Percentiles rank a stretch among this genome's conserved stretches.
phyloP scores from a whole-genome alignment of 192 early-diverging fungal genomes.

The Blastocladiella britannica region DNA sequence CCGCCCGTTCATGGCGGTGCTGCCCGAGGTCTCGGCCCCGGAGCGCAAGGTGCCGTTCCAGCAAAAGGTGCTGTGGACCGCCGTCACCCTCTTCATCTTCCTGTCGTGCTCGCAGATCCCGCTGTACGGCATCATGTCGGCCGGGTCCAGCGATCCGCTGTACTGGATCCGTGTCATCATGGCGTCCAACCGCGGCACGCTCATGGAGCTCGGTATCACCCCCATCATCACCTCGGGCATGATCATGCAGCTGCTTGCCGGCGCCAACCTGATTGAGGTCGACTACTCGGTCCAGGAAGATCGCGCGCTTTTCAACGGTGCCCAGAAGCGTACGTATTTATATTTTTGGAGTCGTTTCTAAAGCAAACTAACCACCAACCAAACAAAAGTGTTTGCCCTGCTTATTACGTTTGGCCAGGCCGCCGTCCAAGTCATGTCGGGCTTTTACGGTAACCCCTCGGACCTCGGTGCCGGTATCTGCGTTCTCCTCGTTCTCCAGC shows the following conservation, averaged over 20 bases:
- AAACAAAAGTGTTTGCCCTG: conserved; percentile 75
- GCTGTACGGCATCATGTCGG: conserved; percentile 99
- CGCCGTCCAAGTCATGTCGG: conserved; percentile 92
- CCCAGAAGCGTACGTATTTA: conserved; percentile 51
- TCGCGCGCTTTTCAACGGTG: conserved; percentile 94
- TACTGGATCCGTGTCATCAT: conserved; percentile 99
- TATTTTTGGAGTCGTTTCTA: too few species aligned
- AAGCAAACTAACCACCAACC: too few species aligned
- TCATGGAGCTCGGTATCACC: conserved; percentile 99
- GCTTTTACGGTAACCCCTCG: conserved; percentile 88
- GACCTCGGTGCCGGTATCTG: conserved; percentile 94
- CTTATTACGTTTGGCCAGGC: conserved; percentile 97
- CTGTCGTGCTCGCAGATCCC: conserved; percentile 99
- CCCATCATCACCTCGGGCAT: conserved; percentile 99
- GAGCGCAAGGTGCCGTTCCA: conserved; percentile 97
- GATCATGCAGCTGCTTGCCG: conserved; percentile 99
- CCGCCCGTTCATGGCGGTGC: conserved; percentile 88
- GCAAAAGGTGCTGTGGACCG: conserved; percentile 99
- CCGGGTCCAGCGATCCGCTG: conserved; percentile 95
- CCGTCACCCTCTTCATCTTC: conserved; percentile 97
- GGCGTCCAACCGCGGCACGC: conserved; percentile 96
- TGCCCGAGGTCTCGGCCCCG: conserved; percentile 92
- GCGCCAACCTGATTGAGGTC: conserved; percentile 95
- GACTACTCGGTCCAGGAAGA: conserved; percentile 98
- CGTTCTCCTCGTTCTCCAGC: conserved; percentile 85